phyloP scores from a whole-genome alignment of 257 asterid species.

The Plantago elongata region DNA sequence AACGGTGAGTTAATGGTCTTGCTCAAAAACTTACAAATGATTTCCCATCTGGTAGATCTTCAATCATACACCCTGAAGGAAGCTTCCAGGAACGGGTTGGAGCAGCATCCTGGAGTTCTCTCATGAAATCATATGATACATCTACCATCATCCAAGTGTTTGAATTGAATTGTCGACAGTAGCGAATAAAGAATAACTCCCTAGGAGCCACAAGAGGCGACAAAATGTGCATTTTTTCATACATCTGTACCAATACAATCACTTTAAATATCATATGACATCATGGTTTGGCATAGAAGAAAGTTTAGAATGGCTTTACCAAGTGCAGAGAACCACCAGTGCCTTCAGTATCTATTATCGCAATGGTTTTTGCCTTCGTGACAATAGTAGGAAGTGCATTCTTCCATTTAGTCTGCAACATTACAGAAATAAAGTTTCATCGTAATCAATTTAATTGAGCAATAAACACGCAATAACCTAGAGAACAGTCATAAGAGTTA shows the following conservation, averaged over 20 bases:
- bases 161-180: slow-evolving; percentile 40
- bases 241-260: slow-evolving; percentile 41
- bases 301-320: slow-evolving; percentile 31
- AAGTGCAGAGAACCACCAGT: slow-evolving; percentile 41
- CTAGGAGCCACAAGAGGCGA: slow-evolving; percentile 78
- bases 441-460: background rate
- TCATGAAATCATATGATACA: slow-evolving; percentile 46
- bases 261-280: background rate
- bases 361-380: slow-evolving; percentile 41
- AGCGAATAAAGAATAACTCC: slow-evolving; percentile 57
- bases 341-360: slow-evolving; percentile 39
- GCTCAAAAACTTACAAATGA: slow-evolving; percentile 37
- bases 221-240: slow-evolving; percentile 49
- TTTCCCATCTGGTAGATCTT: slow-evolving; percentile 52
- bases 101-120: slow-evolving; percentile 32
- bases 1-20: background rate
- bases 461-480: background rate
- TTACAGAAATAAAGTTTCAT: slow-evolving; percentile 3
- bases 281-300: background rate
- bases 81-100: slow-evolving; percentile 51
- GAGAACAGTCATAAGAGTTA: background rate
- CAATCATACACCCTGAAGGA: slow-evolving; percentile 72
- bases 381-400: slow-evolving; percentile 58
- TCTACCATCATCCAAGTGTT: slow-evolving; percentile 58
- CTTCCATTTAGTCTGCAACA: slow-evolving; percentile 54